Evolutionary conservation across 2,329 filamentous ascomycete genomes (phyloP).

Genomic region (Cladosporium sp.): DNA sequence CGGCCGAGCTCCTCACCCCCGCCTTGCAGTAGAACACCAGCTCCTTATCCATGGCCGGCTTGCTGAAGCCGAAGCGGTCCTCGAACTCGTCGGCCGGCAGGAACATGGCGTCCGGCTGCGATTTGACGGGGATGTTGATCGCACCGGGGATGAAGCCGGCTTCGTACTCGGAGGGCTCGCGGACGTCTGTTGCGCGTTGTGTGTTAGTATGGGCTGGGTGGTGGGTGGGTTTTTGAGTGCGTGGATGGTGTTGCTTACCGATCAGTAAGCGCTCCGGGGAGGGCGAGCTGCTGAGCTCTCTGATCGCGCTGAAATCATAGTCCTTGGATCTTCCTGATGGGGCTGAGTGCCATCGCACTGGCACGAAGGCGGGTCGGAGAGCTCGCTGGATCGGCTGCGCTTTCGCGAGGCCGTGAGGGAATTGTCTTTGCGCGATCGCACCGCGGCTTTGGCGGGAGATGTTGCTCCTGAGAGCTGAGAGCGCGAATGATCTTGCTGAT

Average conservation of each 20-base stretch:
- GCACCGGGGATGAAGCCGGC: constrained; percentile 72
- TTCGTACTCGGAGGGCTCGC: constrained; percentile 65
- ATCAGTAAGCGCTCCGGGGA: constrained; percentile 28
- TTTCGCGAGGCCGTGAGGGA: constrained; percentile 8
- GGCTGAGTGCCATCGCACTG: constrained; percentile 35
- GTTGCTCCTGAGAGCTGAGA: constrained; percentile 16
- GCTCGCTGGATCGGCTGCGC: constrained; percentile 15
- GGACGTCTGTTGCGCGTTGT: constrained; percentile 56
- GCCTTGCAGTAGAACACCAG: constrained; percentile 92
- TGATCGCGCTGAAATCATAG: constrained; percentile 39
- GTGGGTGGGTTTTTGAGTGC: neutral
- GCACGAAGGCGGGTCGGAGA: constrained; percentile 13
- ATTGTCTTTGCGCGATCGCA: constrained; percentile 8
- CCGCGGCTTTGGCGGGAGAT: constrained; percentile 12
- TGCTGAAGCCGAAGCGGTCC: constrained; percentile 72
- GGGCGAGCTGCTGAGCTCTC: constrained; percentile 33
- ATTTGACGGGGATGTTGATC: constrained; percentile 76
- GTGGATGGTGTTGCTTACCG: constrained; percentile 19
- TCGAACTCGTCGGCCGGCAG: constrained; percentile 74
- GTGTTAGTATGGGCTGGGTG: neutral
- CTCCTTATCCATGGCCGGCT: constrained; percentile 53
- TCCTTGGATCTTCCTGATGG: constrained; percentile 31
- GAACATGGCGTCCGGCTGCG: constrained; percentile 74
- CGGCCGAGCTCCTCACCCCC: constrained; percentile 75
- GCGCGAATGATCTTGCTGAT: constrained; percentile 19